A percentile compares a stretch with the other conserved stretches of the same genome.
phyloP scores from a whole-genome alignment of 1,284 basidiomycete genomes.

The Blastosporella zonata region DNA sequence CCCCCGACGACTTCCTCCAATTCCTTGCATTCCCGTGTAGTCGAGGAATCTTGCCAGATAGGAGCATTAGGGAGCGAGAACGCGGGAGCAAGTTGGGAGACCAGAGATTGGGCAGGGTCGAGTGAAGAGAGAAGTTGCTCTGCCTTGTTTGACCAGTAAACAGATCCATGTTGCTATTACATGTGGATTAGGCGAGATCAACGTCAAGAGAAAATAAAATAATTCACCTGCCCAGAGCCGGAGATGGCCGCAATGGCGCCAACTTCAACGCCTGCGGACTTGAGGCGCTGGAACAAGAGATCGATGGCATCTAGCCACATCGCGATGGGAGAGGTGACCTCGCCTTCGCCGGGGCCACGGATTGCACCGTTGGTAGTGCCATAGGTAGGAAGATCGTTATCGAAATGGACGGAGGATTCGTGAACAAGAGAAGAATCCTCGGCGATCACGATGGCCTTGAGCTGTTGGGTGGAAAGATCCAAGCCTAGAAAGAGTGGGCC shows the following conservation, averaged over 20 bases:
- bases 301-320: slow-evolving; percentile 89
- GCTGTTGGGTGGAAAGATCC: slow-evolving; percentile 85
- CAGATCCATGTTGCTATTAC: slow-evolving; percentile 84
- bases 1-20: slow-evolving; percentile 72
- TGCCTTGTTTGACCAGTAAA: slow-evolving; percentile 76
- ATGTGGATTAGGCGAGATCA: neutral
- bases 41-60: slow-evolving; percentile 94
- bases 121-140: slow-evolving; percentile 53
- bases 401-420: slow-evolving; percentile 79
- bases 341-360: slow-evolving; percentile 60
- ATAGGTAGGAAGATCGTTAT: slow-evolving; percentile 73
- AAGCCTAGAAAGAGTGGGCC: slow-evolving; percentile 76
- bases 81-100: slow-evolving; percentile 54
- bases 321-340: slow-evolving; percentile 77
- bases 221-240: slow-evolving; percentile 71
- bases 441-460: slow-evolving; percentile 74
- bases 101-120: slow-evolving; percentile 49
- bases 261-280: slow-evolving; percentile 56
- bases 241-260: slow-evolving; percentile 61
- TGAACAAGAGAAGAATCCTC: slow-evolving; percentile 60
- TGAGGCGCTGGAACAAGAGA: slow-evolving; percentile 70
- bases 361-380: slow-evolving; percentile 74
- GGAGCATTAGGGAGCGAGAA: slow-evolving; percentile 75
- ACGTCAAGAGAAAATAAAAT: neutral
- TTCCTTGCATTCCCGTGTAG: slow-evolving; percentile 68